Conservation (phyloP, 2,329 filamentous ascomycete species). For the Pseudogymnoascus sp. region DNA sequence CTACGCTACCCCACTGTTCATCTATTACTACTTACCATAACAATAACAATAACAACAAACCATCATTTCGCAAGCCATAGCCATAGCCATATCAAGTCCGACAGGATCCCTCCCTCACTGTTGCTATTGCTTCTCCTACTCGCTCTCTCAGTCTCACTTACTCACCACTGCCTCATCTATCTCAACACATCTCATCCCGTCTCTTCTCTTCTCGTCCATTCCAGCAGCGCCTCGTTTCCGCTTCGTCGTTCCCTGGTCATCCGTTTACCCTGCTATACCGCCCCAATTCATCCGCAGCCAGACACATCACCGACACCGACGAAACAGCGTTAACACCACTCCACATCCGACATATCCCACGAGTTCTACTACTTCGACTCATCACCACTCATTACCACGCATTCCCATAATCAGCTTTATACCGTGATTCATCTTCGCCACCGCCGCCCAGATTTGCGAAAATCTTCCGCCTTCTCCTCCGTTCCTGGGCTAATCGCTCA, state of each 20-base stretch:
- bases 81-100: not conserved
- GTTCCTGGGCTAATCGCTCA: conserved; percentile 1
- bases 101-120: not conserved
- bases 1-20: not conserved
- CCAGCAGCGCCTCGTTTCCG: not conserved
- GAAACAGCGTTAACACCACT: not conserved
- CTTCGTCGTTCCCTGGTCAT: not conserved
- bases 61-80: no score
- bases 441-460: not conserved
- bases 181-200: not conserved
- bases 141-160: not conserved
- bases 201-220: not conserved
- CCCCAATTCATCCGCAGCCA: not conserved
- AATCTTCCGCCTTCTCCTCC: conserved; percentile 2
- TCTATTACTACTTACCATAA: not conserved
- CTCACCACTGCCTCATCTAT: not conserved
- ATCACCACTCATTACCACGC: not conserved
- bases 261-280: not conserved
- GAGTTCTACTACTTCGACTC: not conserved
- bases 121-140: not conserved
- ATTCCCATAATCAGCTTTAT: not conserved
- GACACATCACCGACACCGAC: not conserved
- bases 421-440: not conserved
- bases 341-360: not conserved
- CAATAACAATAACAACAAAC: conserved; percentile 1